Evolutionary conservation across 1,284 basidiomycete species (phyloP).

Genomic region (Cryptococcus sp.): DNA sequence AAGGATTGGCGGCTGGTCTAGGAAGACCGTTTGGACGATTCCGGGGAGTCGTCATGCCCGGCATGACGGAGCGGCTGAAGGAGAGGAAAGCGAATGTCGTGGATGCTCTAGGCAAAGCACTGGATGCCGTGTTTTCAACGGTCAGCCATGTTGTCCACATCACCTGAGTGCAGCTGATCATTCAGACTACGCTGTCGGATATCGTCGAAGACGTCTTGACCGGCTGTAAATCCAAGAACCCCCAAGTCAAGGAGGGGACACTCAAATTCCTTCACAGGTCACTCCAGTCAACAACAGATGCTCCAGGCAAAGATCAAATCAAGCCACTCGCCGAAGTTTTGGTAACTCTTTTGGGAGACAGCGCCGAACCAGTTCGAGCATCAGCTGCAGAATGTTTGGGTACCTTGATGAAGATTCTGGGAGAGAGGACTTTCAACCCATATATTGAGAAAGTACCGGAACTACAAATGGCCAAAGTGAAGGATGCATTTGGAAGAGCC

Average conservation of each 20-base stretch:
- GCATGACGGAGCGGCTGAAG: constrained; percentile 86
- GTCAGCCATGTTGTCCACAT: constrained; percentile 53
- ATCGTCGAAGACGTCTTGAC: constrained; percentile 78
- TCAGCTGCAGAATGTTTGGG: constrained; percentile 86
- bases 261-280: constrained; percentile 82
- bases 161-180: constrained; percentile 6
- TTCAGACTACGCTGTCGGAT: constrained; percentile 74
- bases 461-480: constrained; percentile 86
- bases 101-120: constrained; percentile 77
- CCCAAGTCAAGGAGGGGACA: constrained; percentile 92
- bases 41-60: constrained; percentile 68
- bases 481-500: constrained; percentile 85
- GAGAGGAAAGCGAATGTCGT: constrained; percentile 88
- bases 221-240: constrained; percentile 85
- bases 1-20: constrained; percentile 79
- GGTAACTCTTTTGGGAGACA: constrained; percentile 75
- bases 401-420: constrained; percentile 93
- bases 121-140: constrained; percentile 85
- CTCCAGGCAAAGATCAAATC: constrained; percentile 67
- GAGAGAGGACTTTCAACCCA: constrained; percentile 85
- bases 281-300: constrained; percentile 61
- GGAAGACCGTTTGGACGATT: constrained; percentile 70
- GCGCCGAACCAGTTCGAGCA: constrained; percentile 83
- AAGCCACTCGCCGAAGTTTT: constrained; percentile 80
- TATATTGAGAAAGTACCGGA: constrained; percentile 84